Evolutionary conservation across 805 yeast species (phyloP), one percentile per base, ranked within the genome.

Genomic region (Candida cerambycidarum): DNA sequence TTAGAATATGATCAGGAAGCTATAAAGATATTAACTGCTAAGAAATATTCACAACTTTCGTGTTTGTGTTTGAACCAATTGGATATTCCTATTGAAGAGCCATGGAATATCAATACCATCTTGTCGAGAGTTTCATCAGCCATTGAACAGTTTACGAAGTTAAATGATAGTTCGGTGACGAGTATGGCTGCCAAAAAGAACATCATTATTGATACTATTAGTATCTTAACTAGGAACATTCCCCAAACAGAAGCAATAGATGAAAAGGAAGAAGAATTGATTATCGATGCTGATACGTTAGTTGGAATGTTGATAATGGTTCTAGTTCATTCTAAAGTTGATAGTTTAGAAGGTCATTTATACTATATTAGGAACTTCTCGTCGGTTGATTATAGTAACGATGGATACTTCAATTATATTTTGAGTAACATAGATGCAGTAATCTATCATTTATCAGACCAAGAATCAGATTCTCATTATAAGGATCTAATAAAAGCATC

Each of bases 401-500:
- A 70, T 30, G 96, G 96, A 0, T 68, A 78, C 17, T 59, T 77
- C 23, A 95, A 87, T 9, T 92, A 92, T 58, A 82, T 89, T 1
- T 51, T 89, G 11, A 83, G 96, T 34, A 88, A 96, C 5, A 68
- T 89, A 33, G 96, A 89, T 53, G 96, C 89, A 0, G 95, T 87
- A 0, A 55, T 88, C 7, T 78, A 67, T 43, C 92, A 84, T 54
- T 67, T 89, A 13, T 43, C 49, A 2, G 32, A 72, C 28, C 41
- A 47, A 5, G 59, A 57, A 9, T 35, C 19, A n/a, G 34, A 38
- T 7, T 24, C 39, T 6, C 64, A 45, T 18, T 21, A 38, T 13
- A 11, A 32, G 13, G 62, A 62, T 3, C 59, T 84, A 38, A 54
- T 63, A 3, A 45, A 52, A 1, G 56, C 67, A 9, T 79, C 90